phyloP scores from a whole-genome alignment of 2,329 filamentous ascomycete genomes.

The Sporothrix luriei region DNA sequence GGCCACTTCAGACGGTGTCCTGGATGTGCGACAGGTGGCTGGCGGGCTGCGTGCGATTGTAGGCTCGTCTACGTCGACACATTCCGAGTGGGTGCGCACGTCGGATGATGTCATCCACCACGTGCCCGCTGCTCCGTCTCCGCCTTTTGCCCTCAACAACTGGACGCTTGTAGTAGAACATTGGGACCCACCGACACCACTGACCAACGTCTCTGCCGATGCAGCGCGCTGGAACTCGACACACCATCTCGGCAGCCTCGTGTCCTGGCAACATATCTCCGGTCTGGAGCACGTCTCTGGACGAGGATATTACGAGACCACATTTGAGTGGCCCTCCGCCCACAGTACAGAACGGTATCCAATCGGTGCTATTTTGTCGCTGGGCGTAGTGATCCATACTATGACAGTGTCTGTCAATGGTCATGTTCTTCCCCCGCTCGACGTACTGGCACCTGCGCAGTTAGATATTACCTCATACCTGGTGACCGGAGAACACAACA shows the following conservation, averaged over 20 bases:
- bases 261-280: constrained; percentile 11
- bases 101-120: neutral
- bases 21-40: neutral
- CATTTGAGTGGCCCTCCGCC: neutral
- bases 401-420: neutral
- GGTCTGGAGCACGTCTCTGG: neutral
- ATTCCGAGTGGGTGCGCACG: neutral
- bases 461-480: neutral
- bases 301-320: constrained; percentile 9
- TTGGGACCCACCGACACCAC: neutral
- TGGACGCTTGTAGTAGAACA: constrained; percentile 7
- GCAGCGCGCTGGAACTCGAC: neutral
- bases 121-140: neutral
- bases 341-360: neutral
- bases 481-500: neutral
- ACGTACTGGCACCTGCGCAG: neutral
- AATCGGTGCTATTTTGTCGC: neutral
- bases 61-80: neutral
- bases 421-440: neutral
- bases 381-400: neutral
- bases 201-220: neutral
- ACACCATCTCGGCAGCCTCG: neutral
- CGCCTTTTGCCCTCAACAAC: neutral
- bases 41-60: neutral
- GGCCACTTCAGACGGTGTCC: neutral